Percentiles rank a stretch among this genome's conserved stretches.
These are phyloP conservation scores for Xylaria telfairii DNA, from an alignment of 495 filamentous ascomycete species.

Conservation along the genomic window DNA sequence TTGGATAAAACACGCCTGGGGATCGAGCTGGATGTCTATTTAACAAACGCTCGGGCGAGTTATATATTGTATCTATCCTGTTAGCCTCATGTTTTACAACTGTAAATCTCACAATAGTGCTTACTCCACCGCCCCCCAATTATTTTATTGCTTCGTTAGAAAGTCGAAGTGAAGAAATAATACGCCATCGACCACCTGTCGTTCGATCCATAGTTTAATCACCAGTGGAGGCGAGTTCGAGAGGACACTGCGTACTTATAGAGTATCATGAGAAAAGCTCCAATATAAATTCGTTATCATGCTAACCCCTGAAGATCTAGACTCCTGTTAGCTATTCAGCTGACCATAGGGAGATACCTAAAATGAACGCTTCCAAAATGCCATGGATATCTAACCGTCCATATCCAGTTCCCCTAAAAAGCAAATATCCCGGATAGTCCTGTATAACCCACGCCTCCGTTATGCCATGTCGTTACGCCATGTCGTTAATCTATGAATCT, in stretches of 20 bases:
- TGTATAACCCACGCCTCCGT: slow-evolving; percentile 7
- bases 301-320: background rate
- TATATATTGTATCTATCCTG: background rate
- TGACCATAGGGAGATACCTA: background rate
- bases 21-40: background rate
- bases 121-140: background rate
- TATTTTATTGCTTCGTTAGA: background rate
- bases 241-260: background rate
- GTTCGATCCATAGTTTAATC: background rate
- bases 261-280: background rate
- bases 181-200: background rate
- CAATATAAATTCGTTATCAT: background rate
- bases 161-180: background rate
- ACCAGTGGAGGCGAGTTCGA: background rate
- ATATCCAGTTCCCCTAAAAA: background rate
- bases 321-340: background rate
- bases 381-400: background rate
- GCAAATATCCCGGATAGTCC: background rate
- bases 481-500: slow-evolving; percentile 1
- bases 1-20: background rate
- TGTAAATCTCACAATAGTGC: background rate
- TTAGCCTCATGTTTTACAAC: background rate
- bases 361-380: background rate
- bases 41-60: too few species aligned
- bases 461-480: background rate